Evolutionary conservation across 768 basidiomycete genomes (phyloP).

Genomic region (Lactarius tabidus): DNA sequence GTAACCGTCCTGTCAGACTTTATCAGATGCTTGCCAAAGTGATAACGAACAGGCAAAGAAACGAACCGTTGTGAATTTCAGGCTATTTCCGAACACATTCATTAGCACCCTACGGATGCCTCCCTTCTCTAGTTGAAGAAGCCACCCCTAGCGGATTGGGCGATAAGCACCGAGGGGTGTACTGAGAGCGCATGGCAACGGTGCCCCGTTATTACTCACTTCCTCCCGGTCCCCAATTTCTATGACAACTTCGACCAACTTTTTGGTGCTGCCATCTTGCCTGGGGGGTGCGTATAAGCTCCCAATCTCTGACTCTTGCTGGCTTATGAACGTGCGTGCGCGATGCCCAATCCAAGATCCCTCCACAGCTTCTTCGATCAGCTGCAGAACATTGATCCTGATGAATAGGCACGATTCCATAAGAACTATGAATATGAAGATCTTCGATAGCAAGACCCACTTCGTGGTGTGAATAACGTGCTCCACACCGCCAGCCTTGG

Average conservation of each 20-base stretch:
- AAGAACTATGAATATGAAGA: background rate
- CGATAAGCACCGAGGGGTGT: background rate
- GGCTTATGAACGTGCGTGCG: constrained; percentile 65
- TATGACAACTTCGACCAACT: constrained; percentile 79
- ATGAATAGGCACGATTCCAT: background rate
- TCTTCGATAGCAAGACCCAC: constrained; percentile 37
- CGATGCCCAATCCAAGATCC: constrained; percentile 93
- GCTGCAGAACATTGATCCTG: constrained; percentile 71
- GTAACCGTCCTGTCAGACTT: constrained; percentile 61
- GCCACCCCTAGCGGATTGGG: constrained; percentile 62
- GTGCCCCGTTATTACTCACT: constrained; percentile 40
- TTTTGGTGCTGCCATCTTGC: constrained; percentile 40
- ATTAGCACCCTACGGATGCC: constrained; percentile 89
- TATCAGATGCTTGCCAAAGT: background rate
- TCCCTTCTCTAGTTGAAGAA: constrained; percentile 83
- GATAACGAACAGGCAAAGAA: background rate
- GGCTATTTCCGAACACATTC: constrained; percentile 92
- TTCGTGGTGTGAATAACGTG: constrained; percentile 65
- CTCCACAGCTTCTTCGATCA: constrained; percentile 87
- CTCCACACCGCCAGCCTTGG: constrained; percentile 72
- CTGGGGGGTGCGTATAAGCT: constrained; percentile 88
- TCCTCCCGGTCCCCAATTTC: constrained; percentile 72
- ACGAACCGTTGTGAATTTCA: constrained; percentile 84
- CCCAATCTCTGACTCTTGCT: constrained; percentile 71
- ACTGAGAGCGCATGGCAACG: background rate